A percentile compares a stretch with the other conserved stretches of the same genome.
Conservation (phyloP, 345 rosid genomes). For the Eucalyptus sideroxylon region DNA sequence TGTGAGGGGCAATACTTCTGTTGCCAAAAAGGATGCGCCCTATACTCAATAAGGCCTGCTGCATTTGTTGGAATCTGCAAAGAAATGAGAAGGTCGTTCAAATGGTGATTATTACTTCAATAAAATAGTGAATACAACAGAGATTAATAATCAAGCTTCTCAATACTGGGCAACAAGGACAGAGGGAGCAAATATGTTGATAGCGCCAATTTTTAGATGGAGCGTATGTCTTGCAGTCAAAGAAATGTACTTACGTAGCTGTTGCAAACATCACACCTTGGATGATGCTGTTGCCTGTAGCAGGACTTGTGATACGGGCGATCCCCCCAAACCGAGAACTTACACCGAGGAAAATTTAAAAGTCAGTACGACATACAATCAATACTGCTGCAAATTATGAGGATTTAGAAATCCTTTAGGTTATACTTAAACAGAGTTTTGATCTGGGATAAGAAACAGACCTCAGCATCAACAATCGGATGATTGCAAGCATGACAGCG, state of each 20-base stretch:
- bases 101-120: not conserved
- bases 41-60: slow-evolving; percentile 77
- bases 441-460: not conserved
- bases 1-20: slow-evolving; percentile 98
- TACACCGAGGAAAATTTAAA: not conserved
- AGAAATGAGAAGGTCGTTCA: not conserved
- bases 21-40: slow-evolving; percentile 91
- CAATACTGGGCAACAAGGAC: not conserved
- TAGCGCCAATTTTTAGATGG: not conserved
- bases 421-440: not conserved
- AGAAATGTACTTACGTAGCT: slow-evolving; percentile 53
- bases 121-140: not conserved
- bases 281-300: slow-evolving; percentile 72
- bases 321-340: slow-evolving; percentile 11
- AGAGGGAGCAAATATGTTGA: not conserved
- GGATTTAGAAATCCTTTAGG: not conserved
- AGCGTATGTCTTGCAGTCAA: not conserved
- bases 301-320: slow-evolving; percentile 79
- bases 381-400: not conserved
- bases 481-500: slow-evolving; percentile 27
- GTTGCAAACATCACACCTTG: slow-evolving; percentile 87
- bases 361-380: not conserved
- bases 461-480: slow-evolving; percentile 63
- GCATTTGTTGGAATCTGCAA: slow-evolving; percentile 74
- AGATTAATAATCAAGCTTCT: not conserved